Percentiles rank a stretch among this genome's conserved stretches.
Conservation (phyloP, 202 grass and related monocot species). For the Hordeum pubiflorum region DNA sequence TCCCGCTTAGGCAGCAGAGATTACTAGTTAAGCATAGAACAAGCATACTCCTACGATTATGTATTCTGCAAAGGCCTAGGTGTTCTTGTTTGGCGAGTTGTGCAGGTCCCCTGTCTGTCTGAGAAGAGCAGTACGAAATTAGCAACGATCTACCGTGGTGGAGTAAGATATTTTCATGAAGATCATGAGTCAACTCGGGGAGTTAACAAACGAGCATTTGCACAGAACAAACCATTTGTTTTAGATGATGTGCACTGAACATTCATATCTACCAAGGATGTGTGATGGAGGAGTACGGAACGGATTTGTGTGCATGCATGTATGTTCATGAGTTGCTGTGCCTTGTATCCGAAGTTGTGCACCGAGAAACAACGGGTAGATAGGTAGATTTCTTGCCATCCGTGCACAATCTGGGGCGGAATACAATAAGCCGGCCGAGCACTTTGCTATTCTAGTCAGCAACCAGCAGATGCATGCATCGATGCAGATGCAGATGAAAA, state of each 20-base stretch:
- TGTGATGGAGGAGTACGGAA: neutral
- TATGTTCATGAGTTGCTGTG: neutral
- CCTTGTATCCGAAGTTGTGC: neutral
- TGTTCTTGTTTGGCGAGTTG: neutral
- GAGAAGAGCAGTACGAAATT: neutral
- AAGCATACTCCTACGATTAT: neutral
- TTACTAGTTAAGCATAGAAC: conserved; percentile 9
- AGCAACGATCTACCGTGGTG: neutral
- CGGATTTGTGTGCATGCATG: neutral
- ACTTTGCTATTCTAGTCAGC: neutral
- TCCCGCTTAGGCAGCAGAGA: conserved; percentile 20
- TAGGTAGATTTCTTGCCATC: neutral
- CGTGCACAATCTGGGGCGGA: neutral
- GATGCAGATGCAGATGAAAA: no score
- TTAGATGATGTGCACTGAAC: neutral
- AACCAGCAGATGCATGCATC: neutral
- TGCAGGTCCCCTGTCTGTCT: neutral
- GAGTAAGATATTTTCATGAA: neutral
- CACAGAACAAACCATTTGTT: neutral
- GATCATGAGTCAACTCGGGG: neutral
- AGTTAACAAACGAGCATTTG: neutral
- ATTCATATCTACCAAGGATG: neutral
- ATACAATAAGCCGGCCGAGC: neutral
- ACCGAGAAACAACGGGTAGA: neutral
- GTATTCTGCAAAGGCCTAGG: neutral